phyloP scores from a whole-genome alignment of 352 stramenopile species.

The Achlya hypogyna region DNA sequence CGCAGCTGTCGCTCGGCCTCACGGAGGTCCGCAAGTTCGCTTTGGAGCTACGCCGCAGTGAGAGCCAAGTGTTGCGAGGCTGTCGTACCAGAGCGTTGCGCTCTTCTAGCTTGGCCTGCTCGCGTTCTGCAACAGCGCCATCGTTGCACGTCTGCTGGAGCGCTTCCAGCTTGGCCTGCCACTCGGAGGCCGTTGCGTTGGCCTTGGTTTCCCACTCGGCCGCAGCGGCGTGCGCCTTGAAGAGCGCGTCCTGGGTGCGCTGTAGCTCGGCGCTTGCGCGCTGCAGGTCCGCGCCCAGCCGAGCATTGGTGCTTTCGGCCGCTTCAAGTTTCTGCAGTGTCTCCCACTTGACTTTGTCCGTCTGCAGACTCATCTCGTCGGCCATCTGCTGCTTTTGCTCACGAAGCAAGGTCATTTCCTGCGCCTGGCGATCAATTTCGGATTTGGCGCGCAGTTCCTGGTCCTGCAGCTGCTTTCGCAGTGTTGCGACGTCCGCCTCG shows the following conservation, averaged over 20 bases:
- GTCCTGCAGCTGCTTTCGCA: not conserved
- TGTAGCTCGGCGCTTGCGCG: not conserved
- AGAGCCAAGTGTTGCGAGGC: not conserved
- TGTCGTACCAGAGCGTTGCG: not conserved
- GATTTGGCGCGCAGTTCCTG: not conserved
- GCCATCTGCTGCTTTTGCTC: not conserved
- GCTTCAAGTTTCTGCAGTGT: not conserved
- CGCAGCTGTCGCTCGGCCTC: not conserved
- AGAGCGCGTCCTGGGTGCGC: not conserved
- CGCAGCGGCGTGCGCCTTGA: not conserved
- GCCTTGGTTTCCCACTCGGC: not conserved
- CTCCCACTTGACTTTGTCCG: not conserved
- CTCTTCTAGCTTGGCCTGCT: not conserved
- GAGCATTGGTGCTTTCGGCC: not conserved
- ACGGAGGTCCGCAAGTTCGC: not conserved
- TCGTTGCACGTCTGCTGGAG: not conserved
- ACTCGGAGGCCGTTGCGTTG: not conserved
- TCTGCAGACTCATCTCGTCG: not conserved
- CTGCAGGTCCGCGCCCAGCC: not conserved
- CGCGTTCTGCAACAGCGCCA: not conserved
- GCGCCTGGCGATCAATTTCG: not conserved
- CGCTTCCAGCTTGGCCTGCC: not conserved
- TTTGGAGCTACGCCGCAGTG: not conserved
- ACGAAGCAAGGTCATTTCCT: not conserved
- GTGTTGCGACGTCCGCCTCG: not conserved